Percentiles rank a stretch among this genome's conserved stretches.
Conservation (phyloP, 805 yeast genomes). For the Candida hispaniensis region DNA sequence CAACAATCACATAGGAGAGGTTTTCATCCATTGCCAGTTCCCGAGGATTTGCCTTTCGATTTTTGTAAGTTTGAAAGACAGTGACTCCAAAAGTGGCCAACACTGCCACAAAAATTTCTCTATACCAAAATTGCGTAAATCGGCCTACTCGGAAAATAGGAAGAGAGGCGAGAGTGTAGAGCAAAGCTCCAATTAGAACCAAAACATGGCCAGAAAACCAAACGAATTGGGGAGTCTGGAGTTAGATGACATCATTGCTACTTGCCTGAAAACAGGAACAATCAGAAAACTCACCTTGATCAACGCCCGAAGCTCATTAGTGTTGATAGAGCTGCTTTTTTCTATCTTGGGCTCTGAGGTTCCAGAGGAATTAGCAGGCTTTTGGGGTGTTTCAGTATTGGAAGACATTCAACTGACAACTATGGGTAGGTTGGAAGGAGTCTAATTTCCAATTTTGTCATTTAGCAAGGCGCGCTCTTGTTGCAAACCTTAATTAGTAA, state of each 20-base stretch:
- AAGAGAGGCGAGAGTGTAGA: conserved; percentile 33
- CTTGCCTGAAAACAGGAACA: neutral
- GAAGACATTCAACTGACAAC: too few relatives aligned
- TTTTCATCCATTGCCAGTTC: conserved; percentile 49
- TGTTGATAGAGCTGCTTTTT: too few relatives aligned
- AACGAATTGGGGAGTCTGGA: conserved; percentile 49
- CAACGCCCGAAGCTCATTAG: too few relatives aligned
- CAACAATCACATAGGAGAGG: conserved; percentile 55
- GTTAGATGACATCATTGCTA: conserved; percentile 5
- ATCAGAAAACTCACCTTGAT: too few relatives aligned
- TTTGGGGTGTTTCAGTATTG: too few relatives aligned
- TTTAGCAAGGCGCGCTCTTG: too few relatives aligned
- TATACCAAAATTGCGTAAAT: conserved; percentile 42
- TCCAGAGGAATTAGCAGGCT: too few relatives aligned
- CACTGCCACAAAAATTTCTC: conserved; percentile 50
- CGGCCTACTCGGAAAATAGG: conserved; percentile 19
- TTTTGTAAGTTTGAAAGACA: conserved; percentile 44
- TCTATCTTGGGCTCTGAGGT: too few relatives aligned
- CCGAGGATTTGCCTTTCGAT: conserved; percentile 22
- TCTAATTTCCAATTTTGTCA: too few relatives aligned
- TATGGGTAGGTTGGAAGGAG: too few relatives aligned
- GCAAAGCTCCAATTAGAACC: conserved; percentile 34
- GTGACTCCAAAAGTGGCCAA: conserved; percentile 68
- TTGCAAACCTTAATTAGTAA: too few relatives aligned
- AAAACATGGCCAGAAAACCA: conserved; percentile 63